Evolutionary conservation across 2,329 filamentous ascomycete species (phyloP).

Genomic region (Beauveria rudraprayagi): DNA sequence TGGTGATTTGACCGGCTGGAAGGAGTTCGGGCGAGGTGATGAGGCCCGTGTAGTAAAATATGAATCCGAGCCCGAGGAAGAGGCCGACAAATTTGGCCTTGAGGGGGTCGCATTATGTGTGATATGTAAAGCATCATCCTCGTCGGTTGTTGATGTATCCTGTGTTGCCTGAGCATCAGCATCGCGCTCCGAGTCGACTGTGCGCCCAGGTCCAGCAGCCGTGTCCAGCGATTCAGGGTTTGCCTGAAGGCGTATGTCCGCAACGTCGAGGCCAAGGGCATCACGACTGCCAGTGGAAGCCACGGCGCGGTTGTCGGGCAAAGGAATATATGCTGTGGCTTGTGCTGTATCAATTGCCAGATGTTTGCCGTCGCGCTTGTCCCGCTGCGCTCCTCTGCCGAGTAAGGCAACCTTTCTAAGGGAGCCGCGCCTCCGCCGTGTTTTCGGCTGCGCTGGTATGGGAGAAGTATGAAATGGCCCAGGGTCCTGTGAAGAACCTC

Average conservation of each 20-base stretch:
- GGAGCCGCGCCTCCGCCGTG: slow-evolving; percentile 69
- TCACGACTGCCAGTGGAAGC: slow-evolving; percentile 18
- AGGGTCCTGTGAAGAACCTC: background rate
- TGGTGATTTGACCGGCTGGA: slow-evolving; percentile 51
- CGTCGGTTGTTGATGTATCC: slow-evolving; percentile 63
- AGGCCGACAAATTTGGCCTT: slow-evolving; percentile 35
- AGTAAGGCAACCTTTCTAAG: slow-evolving; percentile 80
- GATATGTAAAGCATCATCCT: slow-evolving; percentile 69
- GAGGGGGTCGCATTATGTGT: slow-evolving; percentile 37
- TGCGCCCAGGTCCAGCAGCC: too few relatives aligned
- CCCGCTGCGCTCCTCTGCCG: slow-evolving; percentile 60
- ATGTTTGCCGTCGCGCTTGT: slow-evolving; percentile 44
- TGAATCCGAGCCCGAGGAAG: slow-evolving; percentile 51
- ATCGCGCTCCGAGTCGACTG: slow-evolving; percentile 9
- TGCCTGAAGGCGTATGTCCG: slow-evolving; percentile 22
- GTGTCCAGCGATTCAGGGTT: background rate
- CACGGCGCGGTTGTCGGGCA: background rate
- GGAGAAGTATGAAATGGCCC: background rate
- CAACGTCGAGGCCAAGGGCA: slow-evolving; percentile 38
- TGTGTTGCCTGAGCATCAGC: slow-evolving; percentile 23
- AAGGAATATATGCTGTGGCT: slow-evolving; percentile 16
- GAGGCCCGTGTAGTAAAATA: slow-evolving; percentile 44
- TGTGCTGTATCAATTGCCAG: slow-evolving; percentile 35
- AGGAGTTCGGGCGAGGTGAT: slow-evolving; percentile 38
- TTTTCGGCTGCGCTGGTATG: slow-evolving; percentile 36